Conservation (phyloP, 2,329 filamentous ascomycete species). For the Aspergillus intermedius region DNA sequence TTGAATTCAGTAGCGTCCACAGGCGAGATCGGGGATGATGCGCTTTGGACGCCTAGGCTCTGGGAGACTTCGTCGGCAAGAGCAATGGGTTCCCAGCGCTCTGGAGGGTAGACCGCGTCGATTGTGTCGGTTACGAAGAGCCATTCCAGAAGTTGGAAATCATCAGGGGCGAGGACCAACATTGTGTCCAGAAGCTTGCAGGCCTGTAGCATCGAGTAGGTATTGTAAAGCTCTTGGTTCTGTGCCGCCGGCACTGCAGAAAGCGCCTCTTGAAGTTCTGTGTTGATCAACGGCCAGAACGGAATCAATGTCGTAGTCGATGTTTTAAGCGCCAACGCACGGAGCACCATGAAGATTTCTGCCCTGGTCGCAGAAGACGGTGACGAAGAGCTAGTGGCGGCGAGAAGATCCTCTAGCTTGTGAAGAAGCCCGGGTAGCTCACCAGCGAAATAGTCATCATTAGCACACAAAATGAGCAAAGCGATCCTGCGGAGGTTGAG, state of each 20-base stretch:
- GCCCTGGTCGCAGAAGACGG: constrained; percentile 84
- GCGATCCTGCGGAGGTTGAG: constrained; percentile 79
- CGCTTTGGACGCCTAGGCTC: constrained; percentile 53
- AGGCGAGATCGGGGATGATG: constrained; percentile 17
- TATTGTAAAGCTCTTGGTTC: constrained; percentile 69
- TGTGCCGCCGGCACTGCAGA: constrained; percentile 65
- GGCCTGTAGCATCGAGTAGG: constrained; percentile 73
- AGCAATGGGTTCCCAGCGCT: constrained; percentile 62
- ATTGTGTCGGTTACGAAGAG: constrained; percentile 95
- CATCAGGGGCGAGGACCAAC: constrained; percentile 80
- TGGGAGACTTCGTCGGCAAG: constrained; percentile 81
- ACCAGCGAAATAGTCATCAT: constrained; percentile 70
- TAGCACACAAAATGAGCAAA: constrained; percentile 68
- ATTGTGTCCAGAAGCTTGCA: constrained; percentile 89
- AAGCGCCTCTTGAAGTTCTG: constrained; percentile 74
- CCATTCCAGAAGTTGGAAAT: constrained; percentile 98
- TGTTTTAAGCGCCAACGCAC: constrained; percentile 72
- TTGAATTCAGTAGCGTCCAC: constrained; percentile 24
- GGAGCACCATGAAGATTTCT: constrained; percentile 82
- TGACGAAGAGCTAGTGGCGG: constrained; percentile 78
- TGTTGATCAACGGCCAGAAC: constrained; percentile 85
- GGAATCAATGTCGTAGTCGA: constrained; percentile 72
- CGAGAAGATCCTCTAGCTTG: constrained; percentile 78
- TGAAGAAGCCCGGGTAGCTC: constrained; percentile 69
- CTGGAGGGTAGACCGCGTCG: constrained; percentile 81